These are phyloP conservation scores for Xylariaceae sp. DNA, from an alignment of 2,329 filamentous ascomycete genomes.

Conservation along the genomic window DNA sequence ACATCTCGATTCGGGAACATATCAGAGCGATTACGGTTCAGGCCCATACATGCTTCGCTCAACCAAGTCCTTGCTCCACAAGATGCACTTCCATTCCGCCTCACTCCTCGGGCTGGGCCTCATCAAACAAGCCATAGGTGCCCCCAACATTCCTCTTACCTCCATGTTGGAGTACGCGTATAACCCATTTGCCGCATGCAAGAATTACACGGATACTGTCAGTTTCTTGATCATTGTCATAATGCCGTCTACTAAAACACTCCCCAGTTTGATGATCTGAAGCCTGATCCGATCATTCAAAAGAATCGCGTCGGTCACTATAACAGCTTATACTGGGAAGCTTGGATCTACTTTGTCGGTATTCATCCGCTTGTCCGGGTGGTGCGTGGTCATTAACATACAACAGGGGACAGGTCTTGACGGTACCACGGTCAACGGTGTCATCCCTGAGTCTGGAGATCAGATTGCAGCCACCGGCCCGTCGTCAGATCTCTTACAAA, in stretches of 20 bases:
- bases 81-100: not conserved
- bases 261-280: not conserved
- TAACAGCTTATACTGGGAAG: not conserved
- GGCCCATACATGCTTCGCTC: no score
- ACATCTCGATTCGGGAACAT: no score
- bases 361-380: not conserved
- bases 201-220: not conserved
- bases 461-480: not conserved
- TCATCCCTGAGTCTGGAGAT: not conserved
- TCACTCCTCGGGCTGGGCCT: not conserved
- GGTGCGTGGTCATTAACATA: not conserved
- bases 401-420: not conserved
- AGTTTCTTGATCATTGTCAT: not conserved
- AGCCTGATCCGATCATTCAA: not conserved
- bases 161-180: not conserved
- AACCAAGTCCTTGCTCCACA: not conserved
- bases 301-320: not conserved
- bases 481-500: not conserved
- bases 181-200: not conserved
- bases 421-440: not conserved
- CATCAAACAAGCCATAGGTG: not conserved
- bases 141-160: not conserved
- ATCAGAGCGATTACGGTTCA: no score
- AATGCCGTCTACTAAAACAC: not conserved
- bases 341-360: not conserved